phyloP scores from a whole-genome alignment of 768 basidiomycete genomes.

The Sporobolomyces roseus region DNA sequence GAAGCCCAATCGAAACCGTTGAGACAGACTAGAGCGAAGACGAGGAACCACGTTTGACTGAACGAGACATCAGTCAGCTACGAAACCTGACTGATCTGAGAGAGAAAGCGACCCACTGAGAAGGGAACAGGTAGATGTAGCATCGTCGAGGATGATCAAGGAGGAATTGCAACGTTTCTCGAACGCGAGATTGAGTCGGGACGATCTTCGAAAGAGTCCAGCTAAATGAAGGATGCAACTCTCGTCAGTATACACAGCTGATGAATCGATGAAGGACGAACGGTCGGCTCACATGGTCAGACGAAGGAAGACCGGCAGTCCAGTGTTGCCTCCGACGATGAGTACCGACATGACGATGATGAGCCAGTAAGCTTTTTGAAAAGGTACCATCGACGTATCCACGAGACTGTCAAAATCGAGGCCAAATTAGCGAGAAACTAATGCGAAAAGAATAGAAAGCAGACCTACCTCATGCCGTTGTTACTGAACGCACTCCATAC shows the following conservation, averaged over 20 bases:
- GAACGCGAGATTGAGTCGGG: slow-evolving; percentile 58
- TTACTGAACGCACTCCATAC: slow-evolving; percentile 56
- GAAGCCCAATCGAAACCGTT: slow-evolving; percentile 73
- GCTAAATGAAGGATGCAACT: slow-evolving; percentile 51
- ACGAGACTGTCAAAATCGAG: slow-evolving; percentile 35
- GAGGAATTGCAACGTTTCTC: slow-evolving; percentile 82
- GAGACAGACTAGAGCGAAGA: slow-evolving; percentile 39
- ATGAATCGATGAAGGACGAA: background rate
- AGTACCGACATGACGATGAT: slow-evolving; percentile 61
- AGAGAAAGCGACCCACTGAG: background rate
- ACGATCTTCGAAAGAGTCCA: slow-evolving; percentile 68
- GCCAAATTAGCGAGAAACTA: no score
- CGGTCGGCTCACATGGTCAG: slow-evolving; percentile 67
- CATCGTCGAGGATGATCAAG: slow-evolving; percentile 81
- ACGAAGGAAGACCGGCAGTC: slow-evolving; percentile 62
- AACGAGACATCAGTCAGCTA: background rate
- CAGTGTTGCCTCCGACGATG: slow-evolving; percentile 88
- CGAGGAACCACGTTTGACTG: slow-evolving; percentile 37
- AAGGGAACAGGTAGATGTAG: slow-evolving; percentile 45
- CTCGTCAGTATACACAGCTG: no score
- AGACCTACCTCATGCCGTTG: slow-evolving; percentile 58
- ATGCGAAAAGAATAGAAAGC: background rate
- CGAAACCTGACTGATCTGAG: background rate
- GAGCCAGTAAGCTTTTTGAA: slow-evolving; percentile 58
- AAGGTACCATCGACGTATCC: slow-evolving; percentile 87